A percentile compares a stretch with the other conserved stretches of the same genome.
phyloP scores from a whole-genome alignment of 1,139 yeast species.

The Protomyces lactucae-debilis region DNA sequence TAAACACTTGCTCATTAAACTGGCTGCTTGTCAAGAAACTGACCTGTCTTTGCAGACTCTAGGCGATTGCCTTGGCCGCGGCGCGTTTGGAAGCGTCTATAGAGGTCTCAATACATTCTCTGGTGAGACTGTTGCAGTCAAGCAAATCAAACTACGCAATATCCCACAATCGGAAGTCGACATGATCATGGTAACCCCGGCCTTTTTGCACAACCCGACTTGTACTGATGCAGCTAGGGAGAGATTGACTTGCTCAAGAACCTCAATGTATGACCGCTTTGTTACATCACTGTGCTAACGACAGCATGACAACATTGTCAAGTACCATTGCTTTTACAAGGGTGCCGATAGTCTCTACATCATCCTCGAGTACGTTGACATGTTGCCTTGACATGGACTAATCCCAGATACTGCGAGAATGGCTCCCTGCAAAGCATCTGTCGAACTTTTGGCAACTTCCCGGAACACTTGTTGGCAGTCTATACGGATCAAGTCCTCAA shows the following conservation, averaged over 20 bases:
- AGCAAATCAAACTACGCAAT: conserved; percentile 60
- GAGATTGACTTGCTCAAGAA: conserved; percentile 52
- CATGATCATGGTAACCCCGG: conserved; percentile 23
- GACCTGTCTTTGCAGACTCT: conserved; percentile 35
- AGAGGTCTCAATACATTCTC: conserved; percentile 61
- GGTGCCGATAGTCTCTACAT: conserved; percentile 63
- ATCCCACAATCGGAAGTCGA: conserved; percentile 40
- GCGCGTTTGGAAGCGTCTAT: conserved; percentile 75
- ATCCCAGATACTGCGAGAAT: conserved; percentile 58
- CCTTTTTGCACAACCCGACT: not conserved
- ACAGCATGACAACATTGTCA: conserved; percentile 76
- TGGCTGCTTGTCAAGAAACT: not conserved
- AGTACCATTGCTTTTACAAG: conserved; percentile 81
- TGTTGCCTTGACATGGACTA: conserved; percentile 33
- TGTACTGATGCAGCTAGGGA: conserved; percentile 41
- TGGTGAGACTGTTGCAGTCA: conserved; percentile 73
- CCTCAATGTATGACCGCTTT: conserved; percentile 66
- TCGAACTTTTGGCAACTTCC: conserved; percentile 49
- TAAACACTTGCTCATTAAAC: not conserved
- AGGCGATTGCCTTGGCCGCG: conserved; percentile 64
- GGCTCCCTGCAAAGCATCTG: conserved; percentile 77
- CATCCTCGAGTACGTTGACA: conserved; percentile 50
- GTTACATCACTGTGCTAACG: conserved; percentile 38
- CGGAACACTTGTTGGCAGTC: conserved; percentile 57
- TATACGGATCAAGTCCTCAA: conserved; percentile 66